A percentile compares a stretch with the other conserved stretches of the same genome.
Evolutionary conservation across 2,329 filamentous ascomycete genomes (phyloP).

Genomic region (Colletotrichum cereale): DNA sequence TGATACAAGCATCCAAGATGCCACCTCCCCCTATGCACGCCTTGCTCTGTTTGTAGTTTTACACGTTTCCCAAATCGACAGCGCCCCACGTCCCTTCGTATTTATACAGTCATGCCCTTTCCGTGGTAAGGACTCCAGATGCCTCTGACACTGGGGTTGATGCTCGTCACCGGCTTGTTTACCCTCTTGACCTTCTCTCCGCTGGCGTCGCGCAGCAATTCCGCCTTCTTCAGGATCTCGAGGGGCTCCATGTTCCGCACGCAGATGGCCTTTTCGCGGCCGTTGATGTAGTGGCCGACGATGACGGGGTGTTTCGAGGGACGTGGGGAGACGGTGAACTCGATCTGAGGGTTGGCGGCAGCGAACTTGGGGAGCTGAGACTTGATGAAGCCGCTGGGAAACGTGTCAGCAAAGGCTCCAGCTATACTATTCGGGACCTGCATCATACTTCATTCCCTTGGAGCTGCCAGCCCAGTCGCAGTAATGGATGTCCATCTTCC

Average conservation of each 20-base stretch:
- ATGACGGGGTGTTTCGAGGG: slow-evolving; percentile 92
- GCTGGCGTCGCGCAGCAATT: slow-evolving; percentile 78
- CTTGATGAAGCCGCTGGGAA: slow-evolving; percentile 81
- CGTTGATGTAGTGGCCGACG: slow-evolving; percentile 93
- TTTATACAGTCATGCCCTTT: slow-evolving; percentile 65
- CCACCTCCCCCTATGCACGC: slow-evolving; percentile 17
- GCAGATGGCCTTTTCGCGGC: slow-evolving; percentile 85
- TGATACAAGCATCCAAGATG: slow-evolving; percentile 36
- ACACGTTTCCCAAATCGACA: slow-evolving; percentile 26
- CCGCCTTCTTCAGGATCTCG: slow-evolving; percentile 84
- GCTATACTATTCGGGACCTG: neutral
- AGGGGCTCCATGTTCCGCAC: slow-evolving; percentile 86
- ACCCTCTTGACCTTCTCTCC: slow-evolving; percentile 78
- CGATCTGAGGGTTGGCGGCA: slow-evolving; percentile 84
- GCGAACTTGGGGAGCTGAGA: slow-evolving; percentile 83
- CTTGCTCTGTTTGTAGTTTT: slow-evolving; percentile 23
- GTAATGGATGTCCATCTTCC: slow-evolving; percentile 94
- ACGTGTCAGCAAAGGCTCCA: slow-evolving; percentile 44
- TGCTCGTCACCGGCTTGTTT: slow-evolving; percentile 74
- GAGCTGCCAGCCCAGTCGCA: slow-evolving; percentile 97
- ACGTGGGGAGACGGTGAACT: slow-evolving; percentile 91
- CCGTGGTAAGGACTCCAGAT: slow-evolving; percentile 80
- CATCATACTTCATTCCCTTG: slow-evolving; percentile 87
- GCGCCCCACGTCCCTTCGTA: slow-evolving; percentile 2
- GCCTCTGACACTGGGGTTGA: slow-evolving; percentile 75